phyloP scores from a whole-genome alignment of 2,329 filamentous ascomycete genomes.

The Ophiostoma piceae region DNA sequence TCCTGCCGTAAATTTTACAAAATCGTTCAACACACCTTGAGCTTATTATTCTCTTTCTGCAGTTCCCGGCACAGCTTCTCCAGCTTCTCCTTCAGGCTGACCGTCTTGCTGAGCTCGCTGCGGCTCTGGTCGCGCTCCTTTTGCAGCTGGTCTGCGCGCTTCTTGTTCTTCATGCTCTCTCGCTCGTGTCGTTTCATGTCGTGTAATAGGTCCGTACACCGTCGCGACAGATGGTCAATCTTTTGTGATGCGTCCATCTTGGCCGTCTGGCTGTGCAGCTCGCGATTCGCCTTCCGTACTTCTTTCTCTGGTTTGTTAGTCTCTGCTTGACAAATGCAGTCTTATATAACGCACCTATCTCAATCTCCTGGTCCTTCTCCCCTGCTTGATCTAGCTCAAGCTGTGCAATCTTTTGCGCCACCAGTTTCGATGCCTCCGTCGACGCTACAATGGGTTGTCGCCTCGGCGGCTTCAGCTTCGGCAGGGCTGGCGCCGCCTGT shows the following conservation, averaged over 20 bases:
- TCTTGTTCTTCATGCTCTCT: constrained; percentile 93
- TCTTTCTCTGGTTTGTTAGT: constrained; percentile 64
- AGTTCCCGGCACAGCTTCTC: constrained; percentile 94
- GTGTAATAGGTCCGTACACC: constrained; percentile 82
- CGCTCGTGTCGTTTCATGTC: constrained; percentile 95
- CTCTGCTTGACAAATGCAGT: neutral
- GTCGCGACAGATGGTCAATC: constrained; percentile 83
- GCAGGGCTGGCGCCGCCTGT: constrained; percentile 16
- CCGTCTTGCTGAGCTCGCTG: constrained; percentile 83
- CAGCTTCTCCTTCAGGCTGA: constrained; percentile 88
- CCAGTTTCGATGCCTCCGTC: constrained; percentile 82
- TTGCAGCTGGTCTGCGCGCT: constrained; percentile 85
- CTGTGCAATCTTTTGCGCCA: constrained; percentile 91
- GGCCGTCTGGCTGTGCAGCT: constrained; percentile 79
- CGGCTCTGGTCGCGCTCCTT: constrained; percentile 92
- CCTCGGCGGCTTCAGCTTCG: constrained; percentile 43
- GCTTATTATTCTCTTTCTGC: constrained; percentile 94
- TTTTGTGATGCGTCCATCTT: constrained; percentile 91
- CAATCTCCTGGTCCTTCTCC: constrained; percentile 90
- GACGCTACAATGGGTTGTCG: constrained; percentile 79
- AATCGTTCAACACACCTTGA: constrained; percentile 60
- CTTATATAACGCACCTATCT: constrained; percentile 63
- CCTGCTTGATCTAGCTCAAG: constrained; percentile 88
- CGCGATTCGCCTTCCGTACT: constrained; percentile 88
- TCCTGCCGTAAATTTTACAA: too few species aligned